Conservation (phyloP, 805 yeast genomes). For the Starmera dryadoides region DNA sequence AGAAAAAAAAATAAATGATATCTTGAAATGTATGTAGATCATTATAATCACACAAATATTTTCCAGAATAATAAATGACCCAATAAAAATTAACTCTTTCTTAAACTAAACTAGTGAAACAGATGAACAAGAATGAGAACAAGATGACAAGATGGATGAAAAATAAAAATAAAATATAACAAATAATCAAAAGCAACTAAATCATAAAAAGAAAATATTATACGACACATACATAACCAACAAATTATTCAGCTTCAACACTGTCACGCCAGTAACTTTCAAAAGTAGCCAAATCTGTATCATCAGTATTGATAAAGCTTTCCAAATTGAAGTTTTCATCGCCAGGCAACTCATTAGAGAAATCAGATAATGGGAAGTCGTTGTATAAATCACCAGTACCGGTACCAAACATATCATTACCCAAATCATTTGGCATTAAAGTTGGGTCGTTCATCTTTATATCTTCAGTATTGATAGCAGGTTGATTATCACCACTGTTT, state of each 20-base stretch:
- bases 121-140: too few relatives aligned
- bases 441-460: background rate
- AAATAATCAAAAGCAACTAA: too few relatives aligned
- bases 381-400: conserved; percentile 20
- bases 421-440: background rate
- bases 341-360: conserved; percentile 24
- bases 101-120: too few relatives aligned
- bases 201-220: too few relatives aligned
- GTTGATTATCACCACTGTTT: conserved; percentile 3
- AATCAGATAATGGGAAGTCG: conserved; percentile 25
- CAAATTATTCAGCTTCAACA: conserved; percentile 24
- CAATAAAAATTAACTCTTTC: too few relatives aligned
- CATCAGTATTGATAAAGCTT: conserved; percentile 34
- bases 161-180: too few relatives aligned
- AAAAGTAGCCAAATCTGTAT: conserved; percentile 23
- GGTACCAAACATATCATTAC: background rate
- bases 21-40: too few relatives aligned
- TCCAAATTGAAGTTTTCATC: conserved; percentile 37
- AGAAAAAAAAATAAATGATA: too few relatives aligned
- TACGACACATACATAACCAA: too few relatives aligned
- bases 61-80: too few relatives aligned
- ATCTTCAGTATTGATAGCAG: background rate
- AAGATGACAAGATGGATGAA: too few relatives aligned
- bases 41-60: too few relatives aligned
- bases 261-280: conserved; percentile 36